Base-by-base conservation (phyloP, 306 rosid species). In the Quillaja saponaria region DNA sequence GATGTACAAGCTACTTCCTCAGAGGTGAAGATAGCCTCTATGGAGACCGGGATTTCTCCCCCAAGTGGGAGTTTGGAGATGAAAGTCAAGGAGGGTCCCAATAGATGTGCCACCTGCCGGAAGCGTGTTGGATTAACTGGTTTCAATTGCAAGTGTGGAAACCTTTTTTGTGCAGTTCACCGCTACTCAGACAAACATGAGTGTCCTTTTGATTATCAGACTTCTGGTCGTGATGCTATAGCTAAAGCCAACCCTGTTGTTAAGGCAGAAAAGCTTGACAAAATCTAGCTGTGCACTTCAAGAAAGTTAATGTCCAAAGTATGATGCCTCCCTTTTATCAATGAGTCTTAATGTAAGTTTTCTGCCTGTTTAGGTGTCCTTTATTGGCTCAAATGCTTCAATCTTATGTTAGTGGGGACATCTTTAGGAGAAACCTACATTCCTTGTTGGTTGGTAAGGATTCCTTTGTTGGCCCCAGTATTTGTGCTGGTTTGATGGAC, bases 91-190 rank as follows among this genome's bases (percentile, higher is more conserved):
- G 61, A 66, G 44, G 81, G 76, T 21, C 87, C 90, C 5, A 80
- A 60, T 45, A 76, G 82, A 79, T 88, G 92, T 57, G 69, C 70
- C 38, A 74, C 87, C 48, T 87, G 96, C 61, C 69, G 44, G 61
- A 85, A 81, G 74, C 91, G 91, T 20, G 87, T 88, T 45, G 91
- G 89, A 58, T 55, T 88, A 71, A 82, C 91, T 33, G 91, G 96
- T 46, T 88, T 88, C 80, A 76, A 72, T 68, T 88, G 96, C 81
- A 88, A 74, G 76, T 88, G 90, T 65, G 91, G 89, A 47, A 71
- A 76, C 49, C 53, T 81, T 58, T 88, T 82, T 50, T 88, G 91
- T 50, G 61, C 89, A 9, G 47, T 14, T 41, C 96, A 88, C 72
- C 91, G 87, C 13, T 88, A 85, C 60, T 80, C 91, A 5, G 91